These are phyloP conservation scores for Calocybe gangraenosa DNA, from an alignment of 768 basidiomycete species.

Conservation along the genomic window DNA sequence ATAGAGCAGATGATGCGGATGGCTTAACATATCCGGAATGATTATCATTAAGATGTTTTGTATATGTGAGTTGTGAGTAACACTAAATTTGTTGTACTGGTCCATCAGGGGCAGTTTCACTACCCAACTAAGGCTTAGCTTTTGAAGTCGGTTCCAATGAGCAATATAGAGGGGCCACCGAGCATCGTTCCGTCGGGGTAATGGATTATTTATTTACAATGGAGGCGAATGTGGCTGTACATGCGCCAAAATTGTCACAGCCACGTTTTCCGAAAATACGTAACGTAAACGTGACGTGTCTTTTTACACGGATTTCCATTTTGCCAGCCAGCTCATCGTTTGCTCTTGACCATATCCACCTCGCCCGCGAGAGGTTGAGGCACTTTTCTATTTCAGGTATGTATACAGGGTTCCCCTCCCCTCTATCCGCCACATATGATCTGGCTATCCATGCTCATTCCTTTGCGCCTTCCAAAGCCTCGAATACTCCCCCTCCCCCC, in stretches of 20 bases:
- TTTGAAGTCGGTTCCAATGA: too few relatives aligned
- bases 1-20: too few relatives aligned
- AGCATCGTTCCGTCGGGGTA: too few relatives aligned
- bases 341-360: conserved; percentile 1
- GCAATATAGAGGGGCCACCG: too few relatives aligned
- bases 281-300: conserved; percentile 14
- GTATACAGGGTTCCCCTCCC: neutral
- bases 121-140: too few relatives aligned
- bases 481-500: neutral
- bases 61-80: too few relatives aligned
- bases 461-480: neutral
- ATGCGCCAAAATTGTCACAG: neutral
- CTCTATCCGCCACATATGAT: neutral
- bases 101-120: too few relatives aligned
- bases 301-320: neutral
- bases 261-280: neutral
- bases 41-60: too few relatives aligned
- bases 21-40: too few relatives aligned
- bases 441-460: neutral
- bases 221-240: conserved; percentile 13
- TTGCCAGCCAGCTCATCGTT: conserved; percentile 11
- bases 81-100: too few relatives aligned
- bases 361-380: neutral
- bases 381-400: conserved; percentile 2
- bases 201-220: too few relatives aligned